Percentiles rank a stretch among this genome's conserved stretches.
phyloP scores from a whole-genome alignment of 768 basidiomycete genomes.

The Pulveroboletus sp. region DNA sequence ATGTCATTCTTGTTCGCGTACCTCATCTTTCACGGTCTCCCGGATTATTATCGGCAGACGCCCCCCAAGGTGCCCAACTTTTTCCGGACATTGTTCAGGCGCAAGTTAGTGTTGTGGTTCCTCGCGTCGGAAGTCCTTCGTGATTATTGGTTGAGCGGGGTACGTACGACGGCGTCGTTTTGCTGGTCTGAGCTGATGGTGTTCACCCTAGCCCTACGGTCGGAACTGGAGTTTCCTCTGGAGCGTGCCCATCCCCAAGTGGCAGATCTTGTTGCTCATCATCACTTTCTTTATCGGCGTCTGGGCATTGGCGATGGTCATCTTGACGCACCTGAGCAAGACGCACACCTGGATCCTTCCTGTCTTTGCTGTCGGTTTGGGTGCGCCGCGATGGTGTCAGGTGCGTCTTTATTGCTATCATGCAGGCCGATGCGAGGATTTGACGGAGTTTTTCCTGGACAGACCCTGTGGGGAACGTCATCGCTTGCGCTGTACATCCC shows the following conservation, averaged over 20 bases:
- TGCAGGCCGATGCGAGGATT: neutral
- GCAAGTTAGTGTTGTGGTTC: constrained; percentile 93
- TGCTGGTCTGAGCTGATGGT: constrained; percentile 7
- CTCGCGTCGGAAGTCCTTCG: constrained; percentile 85
- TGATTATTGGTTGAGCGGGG: constrained; percentile 89
- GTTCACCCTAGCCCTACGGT: constrained; percentile 65
- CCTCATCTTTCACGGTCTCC: constrained; percentile 81
- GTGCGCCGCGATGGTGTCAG: constrained; percentile 94
- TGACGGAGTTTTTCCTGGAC: constrained; percentile 8
- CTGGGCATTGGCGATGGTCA: constrained; percentile 70
- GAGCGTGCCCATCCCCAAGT: constrained; percentile 77
- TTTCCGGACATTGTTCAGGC: constrained; percentile 80
- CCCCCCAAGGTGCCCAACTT: constrained; percentile 95
- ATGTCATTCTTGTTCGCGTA: constrained; percentile 77
- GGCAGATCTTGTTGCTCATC: constrained; percentile 78
- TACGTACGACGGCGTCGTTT: constrained; percentile 35
- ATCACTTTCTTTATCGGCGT: constrained; percentile 81
- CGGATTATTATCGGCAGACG: constrained; percentile 88
- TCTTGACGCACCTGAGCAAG: constrained; percentile 85
- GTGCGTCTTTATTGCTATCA: constrained; percentile 30
- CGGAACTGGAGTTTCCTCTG: constrained; percentile 95
- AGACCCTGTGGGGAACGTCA: constrained; percentile 95
- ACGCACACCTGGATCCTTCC: constrained; percentile 94
- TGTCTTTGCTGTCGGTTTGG: constrained; percentile 92
- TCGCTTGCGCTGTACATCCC: constrained; percentile 90